Evolutionary conservation across 2,329 filamentous ascomycete genomes (phyloP).

Genomic region (Pezicula radicicola): DNA sequence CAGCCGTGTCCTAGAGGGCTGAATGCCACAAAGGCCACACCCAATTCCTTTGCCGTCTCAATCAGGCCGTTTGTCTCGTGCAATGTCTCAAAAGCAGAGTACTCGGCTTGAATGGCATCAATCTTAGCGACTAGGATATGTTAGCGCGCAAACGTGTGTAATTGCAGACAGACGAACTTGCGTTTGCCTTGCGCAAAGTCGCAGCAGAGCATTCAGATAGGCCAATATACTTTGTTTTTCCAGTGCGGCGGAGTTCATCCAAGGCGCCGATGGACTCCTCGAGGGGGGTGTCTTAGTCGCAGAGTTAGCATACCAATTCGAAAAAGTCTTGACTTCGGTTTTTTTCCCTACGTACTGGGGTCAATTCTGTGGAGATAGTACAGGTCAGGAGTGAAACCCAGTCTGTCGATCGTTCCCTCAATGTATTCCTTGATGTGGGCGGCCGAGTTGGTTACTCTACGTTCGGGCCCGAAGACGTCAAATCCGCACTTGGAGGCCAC

Average conservation of each 20-base stretch:
- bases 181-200: conserved; percentile 40
- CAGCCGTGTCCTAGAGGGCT: conserved; percentile 43
- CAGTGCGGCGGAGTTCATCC: conserved; percentile 40
- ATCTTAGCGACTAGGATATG: conserved; percentile 38
- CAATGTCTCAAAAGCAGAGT: conserved; percentile 39
- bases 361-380: conserved; percentile 38
- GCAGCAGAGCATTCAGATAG: conserved; percentile 42
- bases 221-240: conserved; percentile 46
- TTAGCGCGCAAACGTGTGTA: conserved; percentile 29
- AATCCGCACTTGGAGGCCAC: conserved; percentile 47
- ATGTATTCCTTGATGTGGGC: conserved; percentile 34
- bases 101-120: conserved; percentile 43
- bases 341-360: neutral
- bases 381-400: conserved; percentile 38
- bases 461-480: conserved; percentile 15
- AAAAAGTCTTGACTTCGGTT: too few species aligned
- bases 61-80: conserved; percentile 37
- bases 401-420: conserved; percentile 33
- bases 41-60: conserved; percentile 36
- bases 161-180: conserved; percentile 31
- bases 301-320: too few species aligned
- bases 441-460: conserved; percentile 31
- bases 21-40: conserved; percentile 40
- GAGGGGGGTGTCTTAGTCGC: conserved; percentile 31
- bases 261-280: conserved; percentile 44